Evolutionary conservation across 2,329 filamentous ascomycete species (phyloP), one percentile per base, ranked within the genome.

Genomic region (Immersiporthe knoxdaviesiana): DNA sequence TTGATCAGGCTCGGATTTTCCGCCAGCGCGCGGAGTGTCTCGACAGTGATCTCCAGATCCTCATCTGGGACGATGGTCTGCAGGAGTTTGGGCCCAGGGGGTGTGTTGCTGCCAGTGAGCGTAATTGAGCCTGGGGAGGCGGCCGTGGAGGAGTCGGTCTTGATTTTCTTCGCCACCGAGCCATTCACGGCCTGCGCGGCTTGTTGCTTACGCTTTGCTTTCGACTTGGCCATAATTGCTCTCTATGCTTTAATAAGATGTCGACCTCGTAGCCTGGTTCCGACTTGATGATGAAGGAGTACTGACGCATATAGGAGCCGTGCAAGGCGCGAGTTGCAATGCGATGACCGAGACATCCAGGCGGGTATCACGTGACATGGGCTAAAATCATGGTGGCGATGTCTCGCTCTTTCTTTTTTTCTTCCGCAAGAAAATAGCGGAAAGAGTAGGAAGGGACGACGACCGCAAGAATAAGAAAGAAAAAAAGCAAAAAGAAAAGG

Each of bases 1-100:
- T 92, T 92, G 76, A 90, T 91, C 30, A 91, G 75, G 30, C 78
- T 79, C 0, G 90, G 90, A 71, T 91, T 84, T 68, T 85, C 68
- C 5, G 61, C 70, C 41, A 71, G 59, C 11, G 63, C 35, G 41
- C 59, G 52, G 35, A 71, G 63, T 10, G 70, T 71, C 18, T 71
- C 70, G 66, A 71, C 68, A 4, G 70, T 66, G 35, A 71, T 70
- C 21, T 71, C 70, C 50, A 71, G 59, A 24, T 71, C 70, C 54
- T 71, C 70, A 21, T 70, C 70, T 18, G 70, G 61, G 5, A 71
- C 70, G 12, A 71, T 58, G 0, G 70, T 71, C 24, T 65, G 63
- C 41, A 71, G 64, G 18, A 66, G n/a, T 47, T 62, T 71, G 39
- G 64, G 67, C 54, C 66, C 67, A 30, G 39, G 62, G 4, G 59